Conservation (phyloP, 1,139 yeast genomes). For the Sugiyamaella sp. region DNA sequence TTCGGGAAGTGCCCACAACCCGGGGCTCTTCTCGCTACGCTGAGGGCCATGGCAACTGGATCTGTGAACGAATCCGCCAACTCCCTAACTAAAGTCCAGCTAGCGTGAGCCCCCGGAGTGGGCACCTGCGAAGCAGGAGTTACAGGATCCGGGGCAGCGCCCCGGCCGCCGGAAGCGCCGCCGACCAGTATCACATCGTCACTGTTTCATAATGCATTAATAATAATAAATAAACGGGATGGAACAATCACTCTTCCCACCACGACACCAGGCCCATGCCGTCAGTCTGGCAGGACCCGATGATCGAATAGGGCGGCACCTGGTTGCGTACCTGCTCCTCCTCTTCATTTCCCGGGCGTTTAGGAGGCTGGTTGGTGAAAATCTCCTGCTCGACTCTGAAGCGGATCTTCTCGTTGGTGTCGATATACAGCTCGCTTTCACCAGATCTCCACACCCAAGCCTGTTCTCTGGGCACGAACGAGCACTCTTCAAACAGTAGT, state of each 20-base stretch:
- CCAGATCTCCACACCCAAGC: constrained; percentile 90
- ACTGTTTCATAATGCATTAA: neutral
- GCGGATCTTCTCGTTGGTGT: constrained; percentile 85
- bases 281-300: constrained; percentile 92
- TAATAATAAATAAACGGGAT: neutral
- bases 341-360: constrained; percentile 55
- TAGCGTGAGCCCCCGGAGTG: too few species aligned
- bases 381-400: constrained; percentile 89
- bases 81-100: too few species aligned
- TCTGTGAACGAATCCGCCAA: too few species aligned
- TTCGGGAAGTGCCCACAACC: too few species aligned
- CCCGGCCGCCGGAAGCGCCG: too few species aligned
- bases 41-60: too few species aligned
- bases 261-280: constrained; percentile 96
- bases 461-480: constrained; percentile 63
- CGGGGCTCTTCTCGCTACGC: too few species aligned
- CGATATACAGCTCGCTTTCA: constrained; percentile 79
- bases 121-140: too few species aligned
- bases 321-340: constrained; percentile 42
- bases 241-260: constrained; percentile 63
- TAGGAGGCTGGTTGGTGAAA: constrained; percentile 80
- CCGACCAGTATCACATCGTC: too few species aligned
- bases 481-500: constrained; percentile 77
- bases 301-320: constrained; percentile 73
- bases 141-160: too few species aligned